A percentile compares a stretch with the other conserved stretches of the same genome.
phyloP scores from a whole-genome alignment of 331 rosid species.

The Quercus lobata region DNA sequence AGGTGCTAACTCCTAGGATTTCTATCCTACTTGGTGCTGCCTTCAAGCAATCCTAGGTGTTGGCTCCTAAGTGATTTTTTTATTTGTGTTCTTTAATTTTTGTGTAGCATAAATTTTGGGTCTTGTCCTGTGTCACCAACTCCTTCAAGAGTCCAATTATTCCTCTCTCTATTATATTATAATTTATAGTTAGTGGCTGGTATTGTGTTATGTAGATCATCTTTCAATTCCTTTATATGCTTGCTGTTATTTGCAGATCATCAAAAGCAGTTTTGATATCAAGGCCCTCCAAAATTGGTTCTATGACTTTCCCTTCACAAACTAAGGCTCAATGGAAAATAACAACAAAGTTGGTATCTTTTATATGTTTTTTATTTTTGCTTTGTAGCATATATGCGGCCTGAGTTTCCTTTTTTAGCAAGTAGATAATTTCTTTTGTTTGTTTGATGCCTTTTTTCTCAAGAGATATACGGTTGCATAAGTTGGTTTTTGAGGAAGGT shows the following conservation, averaged over 20 bases:
- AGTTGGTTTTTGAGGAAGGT: conserved; percentile 84
- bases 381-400: conserved; percentile 15
- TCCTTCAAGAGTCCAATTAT: too few species aligned
- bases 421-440: conserved; percentile 17
- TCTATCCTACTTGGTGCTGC: too few species aligned
- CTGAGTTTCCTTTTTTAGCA: neutral
- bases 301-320: conserved; percentile 41
- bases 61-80: too few species aligned
- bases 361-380: conserved; percentile 1
- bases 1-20: too few species aligned
- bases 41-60: too few species aligned
- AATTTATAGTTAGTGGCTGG: neutral
- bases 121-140: too few species aligned
- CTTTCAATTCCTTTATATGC: conserved; percentile 1
- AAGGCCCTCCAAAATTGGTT: conserved; percentile 37
- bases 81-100: too few species aligned
- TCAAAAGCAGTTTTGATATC: conserved; percentile 42
- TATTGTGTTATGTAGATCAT: conserved; percentile 4
- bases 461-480: conserved; percentile 91
- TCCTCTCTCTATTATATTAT: too few species aligned
- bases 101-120: too few species aligned
- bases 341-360: conserved; percentile 71
- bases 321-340: conserved; percentile 72
- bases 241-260: conserved; percentile 45
- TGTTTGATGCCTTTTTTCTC: conserved; percentile 24